phyloP scores from a whole-genome alignment of 306 rosid genomes.

The Prunus armeniaca region DNA sequence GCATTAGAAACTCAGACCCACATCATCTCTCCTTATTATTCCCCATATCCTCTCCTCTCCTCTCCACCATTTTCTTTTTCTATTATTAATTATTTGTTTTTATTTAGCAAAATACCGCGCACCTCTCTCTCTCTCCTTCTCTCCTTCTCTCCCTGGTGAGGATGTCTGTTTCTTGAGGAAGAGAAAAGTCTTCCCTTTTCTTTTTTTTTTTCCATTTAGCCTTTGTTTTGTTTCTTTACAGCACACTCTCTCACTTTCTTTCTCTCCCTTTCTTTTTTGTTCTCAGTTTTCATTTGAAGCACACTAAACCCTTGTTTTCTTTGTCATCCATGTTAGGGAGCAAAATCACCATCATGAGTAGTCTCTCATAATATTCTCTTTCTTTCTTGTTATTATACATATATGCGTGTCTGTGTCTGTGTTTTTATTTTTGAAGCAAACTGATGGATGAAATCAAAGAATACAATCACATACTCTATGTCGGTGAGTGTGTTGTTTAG shows the following conservation, averaged over 20 bases:
- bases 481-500: background rate
- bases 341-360: background rate
- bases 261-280: background rate
- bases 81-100: background rate
- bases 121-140: conserved; percentile 6
- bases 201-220: conserved; percentile 21
- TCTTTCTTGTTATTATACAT: background rate
- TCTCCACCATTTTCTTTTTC: background rate
- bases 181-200: conserved; percentile 31
- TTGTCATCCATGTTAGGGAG: background rate
- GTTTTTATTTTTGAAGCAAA: conserved; percentile 6
- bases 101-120: conserved; percentile 15
- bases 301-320: background rate
- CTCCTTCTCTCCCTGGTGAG: conserved; percentile 16
- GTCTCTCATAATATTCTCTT: background rate
- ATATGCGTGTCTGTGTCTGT: background rate
- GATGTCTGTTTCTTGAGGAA: conserved; percentile 56
- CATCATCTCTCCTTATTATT: conserved; percentile 26
- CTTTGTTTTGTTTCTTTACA: conserved; percentile 19
- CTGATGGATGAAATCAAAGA: background rate
- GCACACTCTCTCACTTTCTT: conserved; percentile 8
- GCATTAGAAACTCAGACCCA: conserved; percentile 31
- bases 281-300: background rate
- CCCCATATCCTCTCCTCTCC: conserved; percentile 21
- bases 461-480: conserved; percentile 5